phyloP scores from a whole-genome alignment of 805 yeast species.

The Candida chauliodis region DNA sequence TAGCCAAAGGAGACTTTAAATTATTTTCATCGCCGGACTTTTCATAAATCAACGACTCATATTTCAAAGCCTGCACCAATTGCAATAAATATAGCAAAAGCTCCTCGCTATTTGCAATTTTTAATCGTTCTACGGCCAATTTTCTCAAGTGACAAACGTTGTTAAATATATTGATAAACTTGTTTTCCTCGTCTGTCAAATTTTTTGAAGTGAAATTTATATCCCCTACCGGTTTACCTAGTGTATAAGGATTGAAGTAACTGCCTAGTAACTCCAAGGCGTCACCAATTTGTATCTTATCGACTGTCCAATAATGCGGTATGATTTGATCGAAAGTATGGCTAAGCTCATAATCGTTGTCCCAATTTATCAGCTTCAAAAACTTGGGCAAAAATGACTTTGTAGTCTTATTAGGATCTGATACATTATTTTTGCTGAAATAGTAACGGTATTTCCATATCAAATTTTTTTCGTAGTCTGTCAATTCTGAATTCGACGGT shows the following conservation, averaged over 20 bases:
- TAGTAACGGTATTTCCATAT: conserved; percentile 91
- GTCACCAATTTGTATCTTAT: conserved; percentile 76
- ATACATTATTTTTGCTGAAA: conserved; percentile 42
- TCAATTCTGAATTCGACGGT: conserved; percentile 79
- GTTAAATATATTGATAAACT: conserved; percentile 27
- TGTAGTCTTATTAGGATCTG: conserved; percentile 12
- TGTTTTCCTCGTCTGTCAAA: conserved; percentile 22
- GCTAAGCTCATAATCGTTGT: conserved; percentile 71
- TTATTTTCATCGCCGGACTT: conserved; percentile 14
- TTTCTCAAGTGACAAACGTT: conserved; percentile 64
- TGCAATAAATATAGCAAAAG: conserved; percentile 79
- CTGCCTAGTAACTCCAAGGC: conserved; percentile 84
- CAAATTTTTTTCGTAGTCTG: conserved; percentile 62
- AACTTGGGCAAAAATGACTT: conserved; percentile 63
- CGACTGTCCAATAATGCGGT: conserved; percentile 56
- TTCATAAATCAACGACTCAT: conserved; percentile 48
- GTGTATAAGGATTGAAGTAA: conserved; percentile 52
- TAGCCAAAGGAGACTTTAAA: conserved; percentile 59
- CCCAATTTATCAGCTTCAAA: conserved; percentile 85
- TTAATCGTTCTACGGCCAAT: conserved; percentile 82
- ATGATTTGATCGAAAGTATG: conserved; percentile 71
- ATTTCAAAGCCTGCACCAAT: conserved; percentile 85
- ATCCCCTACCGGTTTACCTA: conserved; percentile 12
- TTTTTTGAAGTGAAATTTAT: conserved; percentile 11
- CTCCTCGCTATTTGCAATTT: conserved; percentile 76